These are phyloP conservation scores for Takashimella tepidaria DNA, from an alignment of 1,284 basidiomycete genomes.

Conservation along the genomic window DNA sequence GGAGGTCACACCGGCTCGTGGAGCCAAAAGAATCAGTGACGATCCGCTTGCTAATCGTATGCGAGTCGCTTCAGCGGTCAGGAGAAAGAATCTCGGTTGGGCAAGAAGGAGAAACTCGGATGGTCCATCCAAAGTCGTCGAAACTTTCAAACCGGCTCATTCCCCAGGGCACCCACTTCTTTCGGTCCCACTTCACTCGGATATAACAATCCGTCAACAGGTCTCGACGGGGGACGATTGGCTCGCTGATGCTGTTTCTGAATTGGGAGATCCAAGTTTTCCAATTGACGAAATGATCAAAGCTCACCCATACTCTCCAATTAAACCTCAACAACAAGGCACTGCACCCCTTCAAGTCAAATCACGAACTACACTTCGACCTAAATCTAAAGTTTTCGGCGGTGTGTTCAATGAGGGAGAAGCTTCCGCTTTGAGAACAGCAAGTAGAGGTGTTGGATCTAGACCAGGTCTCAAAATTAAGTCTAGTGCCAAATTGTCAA, in stretches of 20 bases:
- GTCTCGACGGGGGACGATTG: background rate
- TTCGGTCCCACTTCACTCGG: too few species aligned
- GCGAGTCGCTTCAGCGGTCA: constrained; percentile 22
- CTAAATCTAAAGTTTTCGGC: background rate
- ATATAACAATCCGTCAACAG: too few species aligned
- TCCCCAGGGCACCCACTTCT: too few species aligned
- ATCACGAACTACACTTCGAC: background rate
- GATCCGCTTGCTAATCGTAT: constrained; percentile 5
- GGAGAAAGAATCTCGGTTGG: constrained; percentile 38
- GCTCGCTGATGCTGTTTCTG: background rate
- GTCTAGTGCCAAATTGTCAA: background rate
- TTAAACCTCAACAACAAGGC: background rate
- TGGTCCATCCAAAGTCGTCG: constrained; percentile 20
- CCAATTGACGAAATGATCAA: background rate
- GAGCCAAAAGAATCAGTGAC: constrained; percentile 3
- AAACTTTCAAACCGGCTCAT: background rate
- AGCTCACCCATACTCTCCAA: background rate
- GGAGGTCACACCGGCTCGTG: background rate
- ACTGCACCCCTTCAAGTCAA: background rate
- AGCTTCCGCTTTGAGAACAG: background rate
- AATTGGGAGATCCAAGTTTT: background rate
- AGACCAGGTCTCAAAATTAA: background rate
- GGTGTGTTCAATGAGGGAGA: background rate
- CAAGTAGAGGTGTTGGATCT: background rate
- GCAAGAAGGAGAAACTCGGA: constrained; percentile 31